These are phyloP conservation scores for Tolypocladium ophioglossoides DNA, from an alignment of 2,329 filamentous ascomycete species.

Conservation along the genomic window DNA sequence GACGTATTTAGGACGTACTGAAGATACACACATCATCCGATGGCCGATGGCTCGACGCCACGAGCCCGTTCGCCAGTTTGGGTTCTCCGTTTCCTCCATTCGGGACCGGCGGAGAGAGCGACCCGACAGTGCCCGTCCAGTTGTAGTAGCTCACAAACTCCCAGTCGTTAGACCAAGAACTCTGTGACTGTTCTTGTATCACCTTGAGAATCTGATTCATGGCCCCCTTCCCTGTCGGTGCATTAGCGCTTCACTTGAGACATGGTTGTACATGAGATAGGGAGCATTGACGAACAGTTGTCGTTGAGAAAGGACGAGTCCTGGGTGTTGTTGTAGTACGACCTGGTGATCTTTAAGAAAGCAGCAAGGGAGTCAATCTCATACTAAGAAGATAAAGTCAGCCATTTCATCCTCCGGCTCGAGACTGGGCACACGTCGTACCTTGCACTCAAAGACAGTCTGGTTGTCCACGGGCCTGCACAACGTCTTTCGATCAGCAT, in stretches of 20 bases:
- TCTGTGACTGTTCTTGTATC: constrained; percentile 14
- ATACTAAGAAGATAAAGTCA: constrained; percentile 64
- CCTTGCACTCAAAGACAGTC: constrained; percentile 18
- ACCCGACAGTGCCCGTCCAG: constrained; percentile 16
- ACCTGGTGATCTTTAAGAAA: constrained; percentile 70
- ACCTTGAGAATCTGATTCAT: constrained; percentile 17
- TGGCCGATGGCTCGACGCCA: constrained; percentile 72
- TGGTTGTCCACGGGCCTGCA: constrained; percentile 13
- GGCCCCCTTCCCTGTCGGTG: constrained; percentile 51
- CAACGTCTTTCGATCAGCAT: background rate
- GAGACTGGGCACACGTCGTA: background rate
- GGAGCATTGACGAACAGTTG: constrained; percentile 9
- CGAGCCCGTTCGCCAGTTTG: constrained; percentile 62
- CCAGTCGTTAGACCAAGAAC: constrained; percentile 13
- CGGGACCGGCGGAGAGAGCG: constrained; percentile 30
- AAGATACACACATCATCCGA: constrained; percentile 77
- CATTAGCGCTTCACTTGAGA: background rate
- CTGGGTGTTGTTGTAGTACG: constrained; percentile 62
- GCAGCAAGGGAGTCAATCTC: constrained; percentile 81
- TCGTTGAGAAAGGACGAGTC: constrained; percentile 54
- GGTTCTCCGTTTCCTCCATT: constrained; percentile 70
- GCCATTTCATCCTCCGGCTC: background rate
- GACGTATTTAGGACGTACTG: constrained; percentile 6
- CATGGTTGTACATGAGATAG: too few species aligned
- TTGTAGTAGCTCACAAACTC: constrained; percentile 18